Conservation (phyloP, 1,284 basidiomycete species). For the Pseudozyma pruni region DNA sequence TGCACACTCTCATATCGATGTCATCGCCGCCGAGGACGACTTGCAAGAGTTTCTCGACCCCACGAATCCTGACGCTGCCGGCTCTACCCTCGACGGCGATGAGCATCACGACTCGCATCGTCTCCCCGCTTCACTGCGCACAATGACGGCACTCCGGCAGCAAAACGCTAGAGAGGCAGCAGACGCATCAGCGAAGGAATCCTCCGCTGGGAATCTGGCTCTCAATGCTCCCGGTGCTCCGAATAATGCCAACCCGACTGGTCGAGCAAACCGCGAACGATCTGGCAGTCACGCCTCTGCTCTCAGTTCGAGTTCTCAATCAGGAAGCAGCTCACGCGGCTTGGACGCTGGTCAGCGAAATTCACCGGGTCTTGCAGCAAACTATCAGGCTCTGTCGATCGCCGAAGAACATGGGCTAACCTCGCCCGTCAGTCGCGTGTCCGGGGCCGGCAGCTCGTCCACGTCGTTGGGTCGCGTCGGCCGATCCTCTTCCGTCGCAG, state of each 20-base stretch:
- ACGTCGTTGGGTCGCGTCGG: constrained; percentile 9
- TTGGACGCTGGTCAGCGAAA: constrained; percentile 11
- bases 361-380: constrained; percentile 34
- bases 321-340: constrained; percentile 28
- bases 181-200: constrained; percentile 6
- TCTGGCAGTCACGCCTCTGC: constrained; percentile 48
- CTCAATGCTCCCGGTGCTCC: neutral
- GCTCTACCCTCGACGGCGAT: constrained; percentile 23
- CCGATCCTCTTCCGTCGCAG: constrained; percentile 24
- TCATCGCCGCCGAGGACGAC: constrained; percentile 32
- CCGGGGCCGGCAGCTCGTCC: constrained; percentile 3
- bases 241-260: constrained; percentile 2
- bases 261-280: constrained; percentile 27
- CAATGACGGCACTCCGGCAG: constrained; percentile 32
- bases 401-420: constrained; percentile 39
- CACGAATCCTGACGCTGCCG: constrained; percentile 8
- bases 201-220: neutral
- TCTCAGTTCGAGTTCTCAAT: constrained; percentile 36
- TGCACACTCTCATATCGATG: constrained; percentile 10
- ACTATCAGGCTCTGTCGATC: constrained; percentile 36
- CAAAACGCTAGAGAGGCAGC: constrained; percentile 9
- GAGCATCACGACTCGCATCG: constrained; percentile 34
- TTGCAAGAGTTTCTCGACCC: constrained; percentile 47
- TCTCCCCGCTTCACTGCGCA: constrained; percentile 32
- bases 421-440: neutral